phyloP scores from a whole-genome alignment of 2,329 filamentous ascomycete species.

The Hyphodiscus sp. region DNA sequence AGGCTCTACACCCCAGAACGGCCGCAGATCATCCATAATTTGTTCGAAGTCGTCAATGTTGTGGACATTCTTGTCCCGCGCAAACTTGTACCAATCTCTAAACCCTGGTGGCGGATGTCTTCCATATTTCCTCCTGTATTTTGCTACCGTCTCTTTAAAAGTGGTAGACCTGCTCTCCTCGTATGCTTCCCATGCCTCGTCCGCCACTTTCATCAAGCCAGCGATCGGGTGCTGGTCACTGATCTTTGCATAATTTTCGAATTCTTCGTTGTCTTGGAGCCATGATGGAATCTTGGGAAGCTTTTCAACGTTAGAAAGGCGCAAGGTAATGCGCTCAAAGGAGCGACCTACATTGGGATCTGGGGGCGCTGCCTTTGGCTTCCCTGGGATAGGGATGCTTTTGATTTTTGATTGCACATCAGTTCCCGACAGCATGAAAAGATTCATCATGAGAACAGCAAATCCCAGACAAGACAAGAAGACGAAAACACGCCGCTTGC shows the following conservation, averaged over 20 bases:
- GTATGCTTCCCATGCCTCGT: constrained; percentile 26
- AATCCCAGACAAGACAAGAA: constrained; percentile 16
- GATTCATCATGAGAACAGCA: constrained; percentile 24
- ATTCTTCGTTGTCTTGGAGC: constrained; percentile 20
- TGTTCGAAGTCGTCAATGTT: constrained; percentile 58
- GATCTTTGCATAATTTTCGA: constrained; percentile 20
- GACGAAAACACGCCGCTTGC: constrained; percentile 22
- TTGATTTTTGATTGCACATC: constrained; percentile 24
- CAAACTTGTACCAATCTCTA: constrained; percentile 51
- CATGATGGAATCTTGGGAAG: constrained; percentile 21
- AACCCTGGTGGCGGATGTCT: constrained; percentile 60
- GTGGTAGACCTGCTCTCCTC: constrained; percentile 36
- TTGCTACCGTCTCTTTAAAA: constrained; percentile 45
- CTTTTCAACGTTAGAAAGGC: constrained; percentile 11
- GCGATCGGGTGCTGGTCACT: constrained; percentile 28
- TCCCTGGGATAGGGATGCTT: constrained; percentile 20
- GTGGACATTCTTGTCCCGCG: constrained; percentile 44
- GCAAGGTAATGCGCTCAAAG: not conserved
- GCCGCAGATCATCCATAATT: constrained; percentile 55
- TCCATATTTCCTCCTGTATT: constrained; percentile 49
- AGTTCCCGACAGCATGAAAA: constrained; percentile 20
- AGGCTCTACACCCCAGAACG: constrained; percentile 47
- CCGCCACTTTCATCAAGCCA: constrained; percentile 28
- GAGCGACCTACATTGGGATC: constrained; percentile 17
- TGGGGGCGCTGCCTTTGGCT: constrained; percentile 9